Conservation (phyloP, 306 rosid genomes). For the Psophocarpus tetragonolobus region DNA sequence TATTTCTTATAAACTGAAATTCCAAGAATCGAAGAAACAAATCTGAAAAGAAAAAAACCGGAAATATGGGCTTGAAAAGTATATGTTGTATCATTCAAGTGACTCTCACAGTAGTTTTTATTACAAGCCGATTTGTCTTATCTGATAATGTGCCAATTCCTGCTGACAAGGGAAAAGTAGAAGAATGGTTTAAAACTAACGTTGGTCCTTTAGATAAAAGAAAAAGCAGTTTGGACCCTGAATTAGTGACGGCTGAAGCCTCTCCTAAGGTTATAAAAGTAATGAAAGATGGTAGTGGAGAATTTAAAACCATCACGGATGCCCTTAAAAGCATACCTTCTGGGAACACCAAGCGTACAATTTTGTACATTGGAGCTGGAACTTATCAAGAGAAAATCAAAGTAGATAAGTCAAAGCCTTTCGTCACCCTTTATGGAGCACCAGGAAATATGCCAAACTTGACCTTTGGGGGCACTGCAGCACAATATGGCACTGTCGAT, state of each 20-base stretch:
- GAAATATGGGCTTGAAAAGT: background rate
- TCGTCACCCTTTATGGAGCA: slow-evolving; percentile 47
- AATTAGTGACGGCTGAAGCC: slow-evolving; percentile 48
- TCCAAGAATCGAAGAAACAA: background rate
- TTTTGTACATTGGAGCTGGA: slow-evolving; percentile 56
- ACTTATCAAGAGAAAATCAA: slow-evolving; percentile 57
- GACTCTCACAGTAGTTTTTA: background rate
- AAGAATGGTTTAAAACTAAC: slow-evolving; percentile 39
- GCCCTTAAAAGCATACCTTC: slow-evolving; percentile 58
- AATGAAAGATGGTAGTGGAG: slow-evolving; percentile 47
- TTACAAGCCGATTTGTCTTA: background rate
- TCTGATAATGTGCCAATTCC: background rate
- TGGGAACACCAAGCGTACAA: slow-evolving; percentile 50
- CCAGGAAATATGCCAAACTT: slow-evolving; percentile 43
- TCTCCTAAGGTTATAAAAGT: slow-evolving; percentile 44
- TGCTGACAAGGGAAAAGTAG: background rate
- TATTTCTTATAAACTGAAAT: background rate
- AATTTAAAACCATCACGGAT: slow-evolving; percentile 47
- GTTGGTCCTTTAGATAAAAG: slow-evolving; percentile 5
- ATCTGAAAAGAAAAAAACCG: background rate
- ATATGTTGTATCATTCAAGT: background rate
- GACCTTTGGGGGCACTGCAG: slow-evolving; percentile 45
- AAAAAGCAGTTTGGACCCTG: slow-evolving; percentile 39
- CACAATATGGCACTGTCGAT: slow-evolving; percentile 50
- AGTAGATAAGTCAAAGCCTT: slow-evolving; percentile 47